Evolutionary conservation across 148 eudicot species (phyloP).

Genomic region (Vaccinium vitisidaea): DNA sequence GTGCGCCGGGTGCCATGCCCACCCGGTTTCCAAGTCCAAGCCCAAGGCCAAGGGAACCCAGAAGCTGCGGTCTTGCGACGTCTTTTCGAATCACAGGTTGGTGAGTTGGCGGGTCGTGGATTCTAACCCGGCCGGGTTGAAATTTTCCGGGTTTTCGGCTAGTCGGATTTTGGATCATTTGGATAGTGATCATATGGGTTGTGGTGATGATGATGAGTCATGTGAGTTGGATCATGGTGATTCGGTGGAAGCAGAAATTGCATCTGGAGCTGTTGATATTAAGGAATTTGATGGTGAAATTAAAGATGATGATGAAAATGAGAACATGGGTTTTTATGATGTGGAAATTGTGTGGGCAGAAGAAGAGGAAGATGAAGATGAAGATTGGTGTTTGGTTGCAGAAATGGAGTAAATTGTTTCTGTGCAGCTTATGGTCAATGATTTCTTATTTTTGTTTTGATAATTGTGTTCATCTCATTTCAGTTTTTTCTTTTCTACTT

Average conservation of each 20-base stretch:
- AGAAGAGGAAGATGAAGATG: constrained; percentile 48
- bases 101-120: constrained; percentile 34
- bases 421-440: neutral
- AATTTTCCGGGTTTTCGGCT: constrained; percentile 46
- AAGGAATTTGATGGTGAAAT: constrained; percentile 7
- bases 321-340: constrained; percentile 40
- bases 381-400: constrained; percentile 56
- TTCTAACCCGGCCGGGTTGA: constrained; percentile 21
- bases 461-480: neutral
- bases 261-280: constrained; percentile 4
- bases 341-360: constrained; percentile 30
- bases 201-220: constrained; percentile 1
- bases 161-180: constrained; percentile 38
- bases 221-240: neutral
- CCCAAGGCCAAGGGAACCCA: constrained; percentile 56
- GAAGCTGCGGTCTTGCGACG: constrained; percentile 28
- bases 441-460: neutral
- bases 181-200: neutral
- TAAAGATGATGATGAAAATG: constrained; percentile 25
- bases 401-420: constrained; percentile 21
- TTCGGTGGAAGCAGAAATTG: neutral
- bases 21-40: constrained; percentile 55
- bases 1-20: constrained; percentile 44
- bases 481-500: neutral
- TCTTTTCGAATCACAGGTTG: constrained; percentile 18